Conservation (phyloP, 1,139 yeast species). For the Suhomyces taliae region DNA sequence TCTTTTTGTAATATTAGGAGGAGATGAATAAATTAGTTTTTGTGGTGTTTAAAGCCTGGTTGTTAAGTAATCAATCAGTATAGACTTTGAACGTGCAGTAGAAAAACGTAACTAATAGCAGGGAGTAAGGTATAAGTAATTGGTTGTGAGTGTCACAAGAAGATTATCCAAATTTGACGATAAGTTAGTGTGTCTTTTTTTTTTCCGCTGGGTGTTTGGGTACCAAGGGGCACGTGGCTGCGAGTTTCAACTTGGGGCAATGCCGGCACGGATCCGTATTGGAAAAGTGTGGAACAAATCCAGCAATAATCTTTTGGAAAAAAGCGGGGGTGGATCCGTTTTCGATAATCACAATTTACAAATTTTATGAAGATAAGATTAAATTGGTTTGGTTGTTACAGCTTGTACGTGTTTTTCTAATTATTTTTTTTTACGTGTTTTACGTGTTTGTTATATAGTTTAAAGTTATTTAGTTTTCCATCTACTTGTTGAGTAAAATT, state of each 20-base stretch:
- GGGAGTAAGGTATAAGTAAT: background rate
- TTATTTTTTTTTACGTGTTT: too few species aligned
- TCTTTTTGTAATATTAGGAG: background rate
- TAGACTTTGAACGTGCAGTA: background rate
- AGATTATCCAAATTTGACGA: conserved; percentile 2
- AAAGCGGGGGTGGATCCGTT: too few species aligned
- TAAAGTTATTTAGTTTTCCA: too few species aligned
- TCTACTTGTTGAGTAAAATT: too few species aligned
- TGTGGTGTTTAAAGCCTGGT: background rate
- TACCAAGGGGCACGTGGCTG: background rate
- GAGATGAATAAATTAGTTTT: background rate
- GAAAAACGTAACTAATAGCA: too few species aligned
- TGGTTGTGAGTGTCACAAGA: conserved; percentile 2
- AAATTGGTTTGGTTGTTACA: too few species aligned
- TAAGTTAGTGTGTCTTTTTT: background rate
- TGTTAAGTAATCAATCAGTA: background rate
- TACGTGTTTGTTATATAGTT: too few species aligned
- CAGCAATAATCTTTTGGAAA: too few species aligned
- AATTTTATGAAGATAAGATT: too few species aligned
- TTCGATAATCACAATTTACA: too few species aligned
- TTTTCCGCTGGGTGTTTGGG: conserved; percentile 1
- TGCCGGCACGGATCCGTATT: conserved; percentile 1
- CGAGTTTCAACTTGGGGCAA: background rate
- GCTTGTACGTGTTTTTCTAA: too few species aligned
- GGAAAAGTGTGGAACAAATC: background rate